These are phyloP conservation scores for Tuber borchii DNA, from an alignment of 495 filamentous ascomycete genomes.

Conservation along the genomic window DNA sequence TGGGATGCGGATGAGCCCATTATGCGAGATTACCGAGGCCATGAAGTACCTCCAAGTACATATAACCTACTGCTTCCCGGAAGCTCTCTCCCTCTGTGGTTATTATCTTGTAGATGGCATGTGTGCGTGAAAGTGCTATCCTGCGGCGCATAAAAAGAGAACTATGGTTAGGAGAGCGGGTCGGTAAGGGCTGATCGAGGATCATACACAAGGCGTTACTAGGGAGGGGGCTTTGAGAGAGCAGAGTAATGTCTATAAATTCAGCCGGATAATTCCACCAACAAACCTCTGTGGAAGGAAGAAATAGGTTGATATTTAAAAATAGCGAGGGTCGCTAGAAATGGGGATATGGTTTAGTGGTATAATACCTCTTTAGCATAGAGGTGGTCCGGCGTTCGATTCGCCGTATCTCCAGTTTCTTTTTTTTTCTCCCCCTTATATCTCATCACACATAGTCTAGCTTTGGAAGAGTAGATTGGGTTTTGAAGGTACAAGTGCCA, in stretches of 20 bases:
- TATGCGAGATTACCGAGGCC: background rate
- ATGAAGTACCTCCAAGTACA: background rate
- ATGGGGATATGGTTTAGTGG: slow-evolving; percentile 43
- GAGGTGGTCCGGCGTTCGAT: slow-evolving; percentile 46
- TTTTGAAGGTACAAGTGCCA: no score
- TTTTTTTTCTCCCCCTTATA: background rate
- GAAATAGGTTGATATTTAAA: background rate
- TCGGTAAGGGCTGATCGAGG: background rate
- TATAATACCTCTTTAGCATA: slow-evolving; percentile 46
- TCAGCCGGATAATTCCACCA: background rate
- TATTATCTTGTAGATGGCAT: background rate
- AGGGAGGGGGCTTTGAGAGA: background rate
- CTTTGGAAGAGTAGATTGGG: no score
- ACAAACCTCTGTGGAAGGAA: no score
- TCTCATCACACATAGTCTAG: no score
- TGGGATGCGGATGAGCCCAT: background rate
- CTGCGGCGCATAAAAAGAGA: background rate
- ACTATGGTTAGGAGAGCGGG: background rate
- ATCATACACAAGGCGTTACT: no score
- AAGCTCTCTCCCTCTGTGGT: background rate
- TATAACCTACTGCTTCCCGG: background rate
- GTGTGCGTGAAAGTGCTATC: no score
- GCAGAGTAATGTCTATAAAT: background rate
- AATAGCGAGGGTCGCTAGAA: background rate
- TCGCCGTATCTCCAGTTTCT: slow-evolving; percentile 42